Evolutionary conservation across 2,329 filamentous ascomycete species (phyloP), one percentile per base, ranked within the genome.

Genomic region (Diplodia seriata): DNA sequence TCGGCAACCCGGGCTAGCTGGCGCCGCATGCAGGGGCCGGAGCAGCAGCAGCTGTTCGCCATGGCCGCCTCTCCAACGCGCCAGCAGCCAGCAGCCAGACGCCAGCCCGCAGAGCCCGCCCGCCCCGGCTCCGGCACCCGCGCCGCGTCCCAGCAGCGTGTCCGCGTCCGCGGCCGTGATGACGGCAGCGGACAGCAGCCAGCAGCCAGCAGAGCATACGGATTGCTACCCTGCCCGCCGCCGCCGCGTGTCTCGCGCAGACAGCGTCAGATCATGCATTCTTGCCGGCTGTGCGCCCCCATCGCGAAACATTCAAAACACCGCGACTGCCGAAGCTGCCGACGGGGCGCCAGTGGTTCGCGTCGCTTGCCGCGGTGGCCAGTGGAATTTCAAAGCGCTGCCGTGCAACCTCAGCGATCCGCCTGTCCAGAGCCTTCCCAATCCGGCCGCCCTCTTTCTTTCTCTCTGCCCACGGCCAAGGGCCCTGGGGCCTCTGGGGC

Each of bases 261-360:
- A 4, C 51, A 50, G 31, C 54, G 47, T 54, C 66, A 67, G 66
- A 67, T 67, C 66, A 67, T 67, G 66, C 66, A 67, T 67, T 67
- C 66, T 51, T 57, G 31, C 50, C 66, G 56, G 47, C 50, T 62
- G 64, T 67, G 53, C 64, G 18, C 43, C 33, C 64, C 64, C 64
- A 67, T 49, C 55, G 47, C 56, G 66, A 67, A 54, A 67, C 66
- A 62, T 43, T 9, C 47, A 33, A 57, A 59, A 49, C 63, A 57
- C 20, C 49, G 36, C 38, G 55, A 67, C 55, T 67, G 66, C 66
- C 66, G 66, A 67, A 67, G 36, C 66, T 61, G 49, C 66, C 66
- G 66, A 18, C 63, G 51, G 63, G 43, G 29, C 38, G 43, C 18
- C 43, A 51, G 33, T 53, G 66, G 56, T 59, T 67, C 64, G 53